These are phyloP conservation scores for Trichoderma atrobrunneum DNA, from an alignment of 2,329 filamentous ascomycete species.

Conservation along the genomic window DNA sequence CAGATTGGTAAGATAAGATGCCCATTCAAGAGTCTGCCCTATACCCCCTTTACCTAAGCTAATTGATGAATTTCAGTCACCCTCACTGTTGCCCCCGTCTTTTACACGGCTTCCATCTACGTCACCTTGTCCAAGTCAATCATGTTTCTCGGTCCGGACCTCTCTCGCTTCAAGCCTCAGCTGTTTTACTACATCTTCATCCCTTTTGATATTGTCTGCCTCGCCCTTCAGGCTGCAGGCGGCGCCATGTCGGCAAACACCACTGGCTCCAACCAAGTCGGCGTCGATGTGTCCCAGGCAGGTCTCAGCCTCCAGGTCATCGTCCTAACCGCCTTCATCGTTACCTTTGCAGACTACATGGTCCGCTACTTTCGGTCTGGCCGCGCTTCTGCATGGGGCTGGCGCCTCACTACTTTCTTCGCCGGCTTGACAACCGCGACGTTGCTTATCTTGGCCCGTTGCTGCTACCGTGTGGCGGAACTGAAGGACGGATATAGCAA, in stretches of 20 bases:
- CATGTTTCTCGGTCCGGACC: conserved; percentile 37
- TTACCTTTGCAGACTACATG: conserved; percentile 50
- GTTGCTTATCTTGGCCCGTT: conserved; percentile 59
- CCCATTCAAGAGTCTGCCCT: not conserved
- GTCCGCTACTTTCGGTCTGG: conserved; percentile 38
- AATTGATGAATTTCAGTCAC: conserved; percentile 40
- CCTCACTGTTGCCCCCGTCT: conserved; percentile 50
- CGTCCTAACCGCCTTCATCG: conserved; percentile 52
- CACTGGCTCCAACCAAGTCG: conserved; percentile 37
- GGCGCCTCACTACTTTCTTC: conserved; percentile 46
- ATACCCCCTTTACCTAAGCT: not conserved
- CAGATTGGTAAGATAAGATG: conserved; percentile 51
- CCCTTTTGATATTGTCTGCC: conserved; percentile 55
- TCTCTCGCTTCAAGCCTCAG: conserved; percentile 44
- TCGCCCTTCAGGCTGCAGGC: conserved; percentile 56
- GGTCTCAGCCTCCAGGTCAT: conserved; percentile 60
- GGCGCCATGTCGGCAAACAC: conserved; percentile 50
- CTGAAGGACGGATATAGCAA: conserved; percentile 61
- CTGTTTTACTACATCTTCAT: conserved; percentile 50
- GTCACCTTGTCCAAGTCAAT: conserved; percentile 53
- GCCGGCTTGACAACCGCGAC: conserved; percentile 52
- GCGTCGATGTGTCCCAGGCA: conserved; percentile 42
- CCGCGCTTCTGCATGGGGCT: conserved; percentile 25
- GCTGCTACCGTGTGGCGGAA: conserved; percentile 64
- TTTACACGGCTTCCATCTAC: conserved; percentile 63